Evolutionary conservation across 2,329 filamentous ascomycete genomes (phyloP), one percentile per base, ranked within the genome.

Genomic region (Camillea tinctor): DNA sequence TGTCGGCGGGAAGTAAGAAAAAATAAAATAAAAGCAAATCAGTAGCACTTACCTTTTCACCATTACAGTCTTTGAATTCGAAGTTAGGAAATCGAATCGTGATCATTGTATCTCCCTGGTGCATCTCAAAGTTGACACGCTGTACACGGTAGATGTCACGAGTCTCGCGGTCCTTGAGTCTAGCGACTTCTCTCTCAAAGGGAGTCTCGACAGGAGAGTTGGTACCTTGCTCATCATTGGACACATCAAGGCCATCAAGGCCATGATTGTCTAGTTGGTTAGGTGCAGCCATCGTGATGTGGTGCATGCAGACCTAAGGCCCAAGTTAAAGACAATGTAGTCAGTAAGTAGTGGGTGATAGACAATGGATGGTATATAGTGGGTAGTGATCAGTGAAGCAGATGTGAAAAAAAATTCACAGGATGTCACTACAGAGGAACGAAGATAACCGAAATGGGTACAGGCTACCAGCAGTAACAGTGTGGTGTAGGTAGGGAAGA

Each of bases 61-160:
- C 57, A 23, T 54, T 19, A 19, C 64, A 66, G 50, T 62, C 54
- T 40, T 59, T 15, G 15, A 52, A 65, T 13, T 60, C 20, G n/a
- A 19, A n/a, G 5, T 17, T 6, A n/a, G 1, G 24, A 5, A 65
- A 65, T 24, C 22, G 26, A 15, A 65, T 59, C 17, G 58, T 54
- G 21, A 65, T 52, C 2, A 65, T 50, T 2, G 63, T 65, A 36
- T 65, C 59, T 22, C 55, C 57, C 3, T 4, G 3, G 54, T 13
- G 36, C 15, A 48, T 21, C n/a, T 20, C 19, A 8, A 1, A 40
- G 24, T 54, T 20, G n/a, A 54, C 21, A 8, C 21, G 23, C 19
- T 54, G 52, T 3, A 54, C n/a, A 4, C 52, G 52, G 9, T 7
- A 13, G 4, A 54, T 23, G 36, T 54, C 52, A 17, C 24, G 4